Conservation (phyloP, 768 basidiomycete species). For the Cyclocybe aegerita region DNA sequence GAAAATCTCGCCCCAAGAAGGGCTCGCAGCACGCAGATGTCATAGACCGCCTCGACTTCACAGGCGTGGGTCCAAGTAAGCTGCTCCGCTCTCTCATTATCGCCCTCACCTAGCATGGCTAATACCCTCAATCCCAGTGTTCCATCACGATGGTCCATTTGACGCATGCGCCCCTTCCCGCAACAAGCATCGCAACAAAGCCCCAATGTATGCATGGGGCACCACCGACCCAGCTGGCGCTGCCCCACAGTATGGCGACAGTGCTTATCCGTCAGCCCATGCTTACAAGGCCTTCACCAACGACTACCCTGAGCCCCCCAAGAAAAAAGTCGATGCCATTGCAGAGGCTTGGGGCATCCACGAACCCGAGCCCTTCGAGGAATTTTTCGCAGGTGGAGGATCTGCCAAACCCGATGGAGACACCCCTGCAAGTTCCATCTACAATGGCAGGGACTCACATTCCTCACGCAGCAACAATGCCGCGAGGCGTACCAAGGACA, state of each 20-base stretch:
- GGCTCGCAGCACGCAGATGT: conserved; percentile 83
- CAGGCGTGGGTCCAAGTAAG: conserved; percentile 82
- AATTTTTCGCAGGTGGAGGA: conserved; percentile 84
- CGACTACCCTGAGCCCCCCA: conserved; percentile 59
- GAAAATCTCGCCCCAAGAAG: conserved; percentile 59
- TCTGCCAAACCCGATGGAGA: conserved; percentile 46
- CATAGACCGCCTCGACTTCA: conserved; percentile 86
- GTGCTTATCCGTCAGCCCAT: conserved; percentile 54
- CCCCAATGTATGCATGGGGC: conserved; percentile 83
- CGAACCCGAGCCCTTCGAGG: conserved; percentile 89
- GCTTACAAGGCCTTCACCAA: conserved; percentile 48
- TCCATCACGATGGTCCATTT: conserved; percentile 91
- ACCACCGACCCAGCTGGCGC: conserved; percentile 37
- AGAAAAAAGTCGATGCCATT: conserved; percentile 86
- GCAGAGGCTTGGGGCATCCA: conserved; percentile 94
- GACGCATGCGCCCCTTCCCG: conserved; percentile 91
- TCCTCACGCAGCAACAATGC: conserved; percentile 22
- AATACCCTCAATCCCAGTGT: conserved; percentile 49
- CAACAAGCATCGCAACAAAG: conserved; percentile 75
- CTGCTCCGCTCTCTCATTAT: conserved; percentile 16
- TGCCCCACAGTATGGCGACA: conserved; percentile 31
- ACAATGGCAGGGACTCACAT: conserved; percentile 60
- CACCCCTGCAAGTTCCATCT: conserved; percentile 66
- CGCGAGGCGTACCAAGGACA: conserved; percentile 42
- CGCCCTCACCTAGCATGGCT: conserved; percentile 1